Base-by-base conservation (phyloP, 805 yeast genomes). In the Nakazawaea populi region DNA sequence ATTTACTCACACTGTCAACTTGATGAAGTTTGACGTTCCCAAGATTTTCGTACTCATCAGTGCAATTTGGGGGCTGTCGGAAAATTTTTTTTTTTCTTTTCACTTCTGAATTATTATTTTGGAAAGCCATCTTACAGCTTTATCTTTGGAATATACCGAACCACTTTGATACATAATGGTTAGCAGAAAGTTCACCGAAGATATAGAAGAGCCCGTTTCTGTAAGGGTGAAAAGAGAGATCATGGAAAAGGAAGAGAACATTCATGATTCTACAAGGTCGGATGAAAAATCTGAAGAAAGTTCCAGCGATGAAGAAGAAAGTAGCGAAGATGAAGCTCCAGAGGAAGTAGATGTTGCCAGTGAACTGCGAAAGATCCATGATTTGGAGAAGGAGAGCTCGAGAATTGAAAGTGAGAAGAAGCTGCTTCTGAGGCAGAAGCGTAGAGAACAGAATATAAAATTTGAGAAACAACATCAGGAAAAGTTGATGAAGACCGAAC, bases 401-500 rank as follows among this genome's bases (percentile, higher is more conserved):
- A 57, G 60, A 4, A 36, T 51, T 35, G 65, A 58, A 27, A 56
- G 58, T 30, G 60, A 55, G 42, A 56, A 52, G 29, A 49, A 61
- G 47, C 55, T 56, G 48, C 41, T 61, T 47, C 65, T 62, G 56
- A 66, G 63, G 57, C 67, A 67, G 48, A 65, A 62, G 55, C 62
- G 71, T 61, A 58, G 71, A 52, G 59, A 61, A 47, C 61, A 59
- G 42, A 60, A 63, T 46, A 58, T 55, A 8, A 52, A 52, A 37
- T 60, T 63, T 24, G 54, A 55, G 39, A 64, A 64, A 46, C 73
- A 71, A 48, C 72, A 70, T 54, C 49, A 60, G 39, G 64, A 57
- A 37, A 60, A 61, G 44, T 63, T 60, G 41, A 37, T 51, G 42
- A 62, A 53, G 52, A 42, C 31, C 28, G 45, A 50, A 37, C 35